Percentiles rank a stretch among this genome's conserved stretches.
Evolutionary conservation across 768 basidiomycete genomes (phyloP).

Genomic region (Chlorophyllum brunneum): DNA sequence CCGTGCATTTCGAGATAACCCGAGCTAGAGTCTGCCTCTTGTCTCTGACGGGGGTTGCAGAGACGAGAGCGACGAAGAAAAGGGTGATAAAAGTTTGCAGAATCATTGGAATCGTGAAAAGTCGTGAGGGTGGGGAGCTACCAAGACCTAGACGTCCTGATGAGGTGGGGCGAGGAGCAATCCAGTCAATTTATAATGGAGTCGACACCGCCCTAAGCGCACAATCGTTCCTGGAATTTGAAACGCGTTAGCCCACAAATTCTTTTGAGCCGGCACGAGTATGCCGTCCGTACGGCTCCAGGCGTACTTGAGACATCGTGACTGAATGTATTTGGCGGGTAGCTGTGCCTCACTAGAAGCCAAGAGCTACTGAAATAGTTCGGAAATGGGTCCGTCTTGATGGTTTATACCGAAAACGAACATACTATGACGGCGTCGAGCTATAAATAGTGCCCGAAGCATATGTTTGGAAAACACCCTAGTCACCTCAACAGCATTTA

Average conservation of each 20-base stretch:
- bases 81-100: constrained; percentile 13
- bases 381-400: background rate
- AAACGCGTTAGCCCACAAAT: no score
- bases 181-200: background rate
- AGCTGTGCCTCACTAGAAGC: background rate
- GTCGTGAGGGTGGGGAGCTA: background rate
- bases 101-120: constrained; percentile 14
- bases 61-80: constrained; percentile 15
- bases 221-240: background rate
- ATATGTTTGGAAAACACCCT: background rate
- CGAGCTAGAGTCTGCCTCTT: constrained; percentile 21
- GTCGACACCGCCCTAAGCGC: background rate
- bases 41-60: constrained; percentile 11
- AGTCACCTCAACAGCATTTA: background rate
- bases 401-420: background rate
- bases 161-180: background rate
- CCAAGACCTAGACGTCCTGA: background rate
- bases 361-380: background rate
- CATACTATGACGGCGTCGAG: background rate
- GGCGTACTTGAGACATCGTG: background rate
- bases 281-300: background rate
- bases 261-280: background rate
- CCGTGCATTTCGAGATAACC: constrained; percentile 32
- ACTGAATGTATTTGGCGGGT: background rate
- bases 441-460: background rate